Conservation (phyloP, 2,329 filamentous ascomycete species). For the Claviceps paspali region DNA sequence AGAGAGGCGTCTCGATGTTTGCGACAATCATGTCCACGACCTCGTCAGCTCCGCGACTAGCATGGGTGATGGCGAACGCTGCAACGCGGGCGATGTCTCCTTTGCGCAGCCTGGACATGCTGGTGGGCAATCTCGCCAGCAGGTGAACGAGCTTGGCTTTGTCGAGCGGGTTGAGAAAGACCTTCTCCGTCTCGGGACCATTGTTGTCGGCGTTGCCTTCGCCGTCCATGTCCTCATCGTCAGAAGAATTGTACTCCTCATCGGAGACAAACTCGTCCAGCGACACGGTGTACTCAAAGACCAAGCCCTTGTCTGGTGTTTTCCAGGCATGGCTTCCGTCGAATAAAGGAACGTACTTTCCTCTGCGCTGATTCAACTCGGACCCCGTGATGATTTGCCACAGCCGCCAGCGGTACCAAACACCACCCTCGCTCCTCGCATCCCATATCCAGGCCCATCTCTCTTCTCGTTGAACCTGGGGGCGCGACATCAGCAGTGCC, state of each 20-base stretch:
- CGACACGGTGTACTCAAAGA: conserved; percentile 64
- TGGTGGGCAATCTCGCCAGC: conserved; percentile 66
- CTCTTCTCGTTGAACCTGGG: conserved; percentile 71
- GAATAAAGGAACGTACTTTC: conserved; percentile 51
- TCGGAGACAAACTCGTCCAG: conserved; percentile 73
- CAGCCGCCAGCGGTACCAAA: conserved; percentile 86
- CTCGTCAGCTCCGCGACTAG: conserved; percentile 72
- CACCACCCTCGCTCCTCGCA: conserved; percentile 57
- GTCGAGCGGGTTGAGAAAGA: conserved; percentile 66
- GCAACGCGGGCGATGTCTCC: conserved; percentile 79
- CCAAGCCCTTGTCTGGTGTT: conserved; percentile 51
- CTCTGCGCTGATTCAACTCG: conserved; percentile 27
- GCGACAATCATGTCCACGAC: conserved; percentile 77
- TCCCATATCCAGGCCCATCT: conserved; percentile 95
- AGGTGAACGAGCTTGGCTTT: conserved; percentile 75
- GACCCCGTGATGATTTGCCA: conserved; percentile 72
- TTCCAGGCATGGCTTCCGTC: conserved; percentile 68
- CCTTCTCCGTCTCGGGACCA: conserved; percentile 32
- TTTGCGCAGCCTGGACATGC: conserved; percentile 57
- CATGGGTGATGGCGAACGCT: conserved; percentile 77
- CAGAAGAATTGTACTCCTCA: conserved; percentile 71
- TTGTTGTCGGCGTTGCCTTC: conserved; percentile 36
- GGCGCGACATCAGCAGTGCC: conserved; percentile 74
- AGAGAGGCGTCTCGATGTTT: conserved; percentile 67
- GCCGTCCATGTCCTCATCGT: conserved; percentile 60